A percentile compares a stretch with the other conserved stretches of the same genome.
These are phyloP conservation scores for Thermothielavioides terrestris DNA, from an alignment of 495 filamentous ascomycete genomes.

Conservation along the genomic window DNA sequence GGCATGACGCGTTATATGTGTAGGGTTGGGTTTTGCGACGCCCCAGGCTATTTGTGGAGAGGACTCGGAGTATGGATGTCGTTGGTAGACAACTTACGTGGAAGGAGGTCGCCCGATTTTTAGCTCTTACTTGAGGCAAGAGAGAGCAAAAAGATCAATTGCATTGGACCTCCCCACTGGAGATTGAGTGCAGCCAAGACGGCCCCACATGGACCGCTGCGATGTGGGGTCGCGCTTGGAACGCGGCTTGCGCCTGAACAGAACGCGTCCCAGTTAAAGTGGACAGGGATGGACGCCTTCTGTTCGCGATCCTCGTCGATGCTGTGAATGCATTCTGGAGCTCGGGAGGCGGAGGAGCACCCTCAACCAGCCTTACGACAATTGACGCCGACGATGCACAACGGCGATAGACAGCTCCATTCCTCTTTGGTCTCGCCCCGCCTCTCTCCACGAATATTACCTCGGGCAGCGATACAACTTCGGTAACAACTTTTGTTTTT, in stretches of 20 bases:
- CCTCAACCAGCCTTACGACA: constrained; percentile 5
- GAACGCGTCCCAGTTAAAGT: constrained; percentile 12
- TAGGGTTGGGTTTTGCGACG: not conserved
- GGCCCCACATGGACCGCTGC: too few relatives aligned
- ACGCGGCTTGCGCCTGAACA: too few relatives aligned
- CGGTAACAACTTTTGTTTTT: not conserved
- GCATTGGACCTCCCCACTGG: not conserved
- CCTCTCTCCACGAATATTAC: not conserved
- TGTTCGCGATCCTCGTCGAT: not conserved
- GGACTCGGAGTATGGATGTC: not conserved
- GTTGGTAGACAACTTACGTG: too few relatives aligned
- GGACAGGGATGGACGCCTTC: constrained; percentile 9
- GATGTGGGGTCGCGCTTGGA: too few relatives aligned
- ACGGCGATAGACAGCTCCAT: not conserved
- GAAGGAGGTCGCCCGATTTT: too few relatives aligned
- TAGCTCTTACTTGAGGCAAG: too few relatives aligned
- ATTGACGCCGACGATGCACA: not conserved
- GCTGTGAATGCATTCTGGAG: not conserved
- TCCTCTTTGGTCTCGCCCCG: not conserved
- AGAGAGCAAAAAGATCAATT: not conserved
- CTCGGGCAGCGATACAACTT: not conserved
- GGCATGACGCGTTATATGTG: constrained; percentile 26
- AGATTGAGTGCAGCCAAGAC: constrained; percentile 12
- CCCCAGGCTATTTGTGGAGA: constrained; percentile 11
- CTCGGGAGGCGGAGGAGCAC: constrained; percentile 4